Percentiles rank a stretch among this genome's conserved stretches.
These are phyloP conservation scores for Botrytis squamosa DNA, from an alignment of 2,329 filamentous ascomycete genomes.

Conservation along the genomic window DNA sequence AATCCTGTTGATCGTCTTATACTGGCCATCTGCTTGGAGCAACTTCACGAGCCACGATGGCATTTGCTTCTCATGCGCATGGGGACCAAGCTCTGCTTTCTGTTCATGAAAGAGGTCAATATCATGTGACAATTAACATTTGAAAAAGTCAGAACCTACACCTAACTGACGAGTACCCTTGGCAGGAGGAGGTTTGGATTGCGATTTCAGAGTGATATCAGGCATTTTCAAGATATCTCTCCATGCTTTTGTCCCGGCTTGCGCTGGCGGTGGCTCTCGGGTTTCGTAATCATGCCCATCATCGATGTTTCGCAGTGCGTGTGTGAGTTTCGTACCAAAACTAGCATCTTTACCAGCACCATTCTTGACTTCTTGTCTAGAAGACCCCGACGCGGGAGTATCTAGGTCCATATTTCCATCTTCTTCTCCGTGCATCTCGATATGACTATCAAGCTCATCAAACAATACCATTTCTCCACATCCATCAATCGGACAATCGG, in stretches of 20 bases:
- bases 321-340: constrained; percentile 18
- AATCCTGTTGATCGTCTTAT: constrained; percentile 53
- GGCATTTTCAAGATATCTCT: constrained; percentile 39
- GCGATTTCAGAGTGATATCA: constrained; percentile 23
- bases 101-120: constrained; percentile 27
- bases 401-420: constrained; percentile 27
- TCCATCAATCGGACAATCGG: constrained; percentile 53
- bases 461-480: constrained; percentile 59
- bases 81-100: constrained; percentile 65
- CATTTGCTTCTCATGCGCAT: constrained; percentile 74
- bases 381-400: background rate
- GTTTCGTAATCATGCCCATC: constrained; percentile 21
- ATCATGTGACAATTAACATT: constrained; percentile 21
- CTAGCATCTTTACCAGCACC: constrained; percentile 22
- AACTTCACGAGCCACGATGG: constrained; percentile 64
- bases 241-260: constrained; percentile 36
- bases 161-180: constrained; percentile 34
- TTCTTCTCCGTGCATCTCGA: constrained; percentile 52
- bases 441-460: constrained; percentile 55
- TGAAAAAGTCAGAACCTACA: constrained; percentile 34
- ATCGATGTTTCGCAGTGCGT: constrained; percentile 31
- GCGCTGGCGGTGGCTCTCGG: constrained; percentile 21
- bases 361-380: background rate
- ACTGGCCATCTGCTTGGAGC: constrained; percentile 57
- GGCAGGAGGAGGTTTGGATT: constrained; percentile 1